Evolutionary conservation across 805 yeast genomes (phyloP), one percentile per base, ranked within the genome.

Genomic region (Komagataella populi): DNA sequence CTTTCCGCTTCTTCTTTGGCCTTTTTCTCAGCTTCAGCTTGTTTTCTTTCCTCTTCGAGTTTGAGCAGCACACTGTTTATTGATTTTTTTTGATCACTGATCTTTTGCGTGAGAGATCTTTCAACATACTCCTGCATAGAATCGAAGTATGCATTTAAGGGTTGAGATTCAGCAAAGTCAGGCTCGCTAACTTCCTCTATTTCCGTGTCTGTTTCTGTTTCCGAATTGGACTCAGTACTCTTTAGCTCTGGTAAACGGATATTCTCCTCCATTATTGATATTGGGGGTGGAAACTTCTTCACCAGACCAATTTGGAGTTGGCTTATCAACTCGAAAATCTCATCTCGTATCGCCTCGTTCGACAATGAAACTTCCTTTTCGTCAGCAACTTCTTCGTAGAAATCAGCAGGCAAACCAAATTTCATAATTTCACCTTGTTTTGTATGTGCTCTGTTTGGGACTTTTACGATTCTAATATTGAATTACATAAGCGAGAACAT

Each of bases 11-110:
- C 55, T 53, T 54, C 59, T 47, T 50, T 46, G 45, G 48, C 48
- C 50, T 52, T 51, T 49, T 55, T 53, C 44, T 54, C 56, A 47
- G 57, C 55, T 48, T 53, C 56, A 8, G 54, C 53, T 55, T 59
- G 36, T 46, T 52, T 54, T 52, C 51, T 45, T 23, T 45, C 47
- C 14, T 30, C 39, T 30, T 30, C 39, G 6, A 30, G 39, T 14
- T 30, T 30, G 14, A 30, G 39, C 14, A 30, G 14, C 8, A 30
- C 39, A 30, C 5, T 8, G 14, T 30, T 30, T 0, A 30, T 14
- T 30, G 39, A 30, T 30, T 30, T 14, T 30, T 6, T 30, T 14
- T 30, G 39, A 8, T 2, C 14, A 8, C n/a, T 30, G 39, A 30
- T 30, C 39, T 30, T 30, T 30, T 30, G 39, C 39, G 10, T 30